Conservation (phyloP, 1,284 basidiomycete species). For the Vanrija sp. region DNA sequence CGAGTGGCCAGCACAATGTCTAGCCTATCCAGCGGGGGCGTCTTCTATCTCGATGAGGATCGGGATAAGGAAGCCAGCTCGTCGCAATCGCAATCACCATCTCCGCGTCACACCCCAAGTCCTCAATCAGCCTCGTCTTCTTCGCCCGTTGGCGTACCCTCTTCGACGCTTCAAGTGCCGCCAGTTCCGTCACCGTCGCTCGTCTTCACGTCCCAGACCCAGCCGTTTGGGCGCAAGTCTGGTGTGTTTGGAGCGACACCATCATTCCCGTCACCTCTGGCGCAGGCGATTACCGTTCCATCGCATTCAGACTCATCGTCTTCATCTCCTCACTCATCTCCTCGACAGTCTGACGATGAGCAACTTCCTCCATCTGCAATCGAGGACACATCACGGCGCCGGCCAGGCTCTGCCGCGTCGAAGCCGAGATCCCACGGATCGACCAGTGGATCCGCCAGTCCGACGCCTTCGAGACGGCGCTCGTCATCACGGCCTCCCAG, state of each 20-base stretch:
- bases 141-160: neutral
- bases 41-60: constrained; percentile 45
- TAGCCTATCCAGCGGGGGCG: constrained; percentile 10
- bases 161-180: constrained; percentile 18
- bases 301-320: constrained; percentile 39
- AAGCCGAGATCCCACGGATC: constrained; percentile 5
- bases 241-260: constrained; percentile 43
- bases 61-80: constrained; percentile 21
- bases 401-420: neutral
- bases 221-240: constrained; percentile 34
- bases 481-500: constrained; percentile 29
- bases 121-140: constrained; percentile 1
- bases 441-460: constrained; percentile 1
- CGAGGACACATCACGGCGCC: neutral
- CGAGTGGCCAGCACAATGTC: constrained; percentile 5
- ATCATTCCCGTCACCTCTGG: constrained; percentile 45
- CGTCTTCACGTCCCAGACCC: constrained; percentile 16
- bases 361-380: neutral
- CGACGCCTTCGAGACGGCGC: constrained; percentile 4
- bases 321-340: constrained; percentile 32
- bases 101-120: constrained; percentile 19
- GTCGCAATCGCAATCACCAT: constrained; percentile 19
- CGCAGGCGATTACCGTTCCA: constrained; percentile 42
- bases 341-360: constrained; percentile 28
- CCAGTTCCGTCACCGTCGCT: constrained; percentile 12